Evolutionary conservation across 768 basidiomycete species (phyloP), one percentile per base, ranked within the genome.

Genomic region (Paxillus rubicundulus): DNA sequence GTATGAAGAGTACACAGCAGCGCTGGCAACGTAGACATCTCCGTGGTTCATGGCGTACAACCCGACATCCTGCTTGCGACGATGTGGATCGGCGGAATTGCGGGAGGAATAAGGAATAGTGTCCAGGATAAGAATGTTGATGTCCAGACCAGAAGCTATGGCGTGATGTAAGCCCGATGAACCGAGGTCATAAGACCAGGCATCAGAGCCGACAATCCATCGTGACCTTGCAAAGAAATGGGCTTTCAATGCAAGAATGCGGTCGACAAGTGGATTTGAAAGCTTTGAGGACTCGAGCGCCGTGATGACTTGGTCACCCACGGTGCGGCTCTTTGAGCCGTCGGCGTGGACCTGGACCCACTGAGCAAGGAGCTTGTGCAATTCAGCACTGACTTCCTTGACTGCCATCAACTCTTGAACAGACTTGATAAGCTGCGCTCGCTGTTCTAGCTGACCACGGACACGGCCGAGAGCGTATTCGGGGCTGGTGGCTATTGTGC

Each of bases 1-100:
- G 68, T 98, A 98, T 16, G 94, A 96, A 24, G 93, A 91, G 73
- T 96, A 98, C 53, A 98, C 86, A 4, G 97, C 97, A 33, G 96
- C 81, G 62, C 91, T 93, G 9, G 95, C 94, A 50, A 97, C 97
- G 67, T 90, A 99, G 53, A 94, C 92, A 65, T 94, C 89, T 10
- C 96, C 96, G 68, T 97, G 89, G 74, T 97, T 98, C 89, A 98
- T 94, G 21, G 96, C 97, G 64, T 99, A 99, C 45, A 99, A 76
- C 3, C 96, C 97, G 46, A 95, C 89, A 69, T 99, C 97, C 64
- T 93, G 95, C 74, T 98, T 98, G 51, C 93, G 80, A 54, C 91
- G 84, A 55, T 80, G 77, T 9, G 82, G 85, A 59, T 88, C 89
- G 5, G 72, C 77, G 21, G 77, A 70, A 63, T 86, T 83, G 49